Evolutionary conservation across 345 rosid species (phyloP), one percentile per base, ranked within the genome.

Genomic region (Brassica nigra): DNA sequence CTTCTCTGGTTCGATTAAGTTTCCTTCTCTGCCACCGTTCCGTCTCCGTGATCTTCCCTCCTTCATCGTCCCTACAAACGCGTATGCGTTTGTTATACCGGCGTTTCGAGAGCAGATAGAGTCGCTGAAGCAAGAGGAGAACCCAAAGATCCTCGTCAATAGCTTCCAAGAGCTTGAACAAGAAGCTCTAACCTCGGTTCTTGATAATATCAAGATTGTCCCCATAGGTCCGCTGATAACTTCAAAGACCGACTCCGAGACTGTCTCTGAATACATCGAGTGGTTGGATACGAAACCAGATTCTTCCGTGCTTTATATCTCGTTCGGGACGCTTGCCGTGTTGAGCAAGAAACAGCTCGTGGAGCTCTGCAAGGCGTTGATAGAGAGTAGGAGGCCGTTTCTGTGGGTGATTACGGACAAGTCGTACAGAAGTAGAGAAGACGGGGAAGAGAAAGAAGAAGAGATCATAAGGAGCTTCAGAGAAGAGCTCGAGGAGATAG

Each of bases 211-310:
- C 57, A 75, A 83, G 5, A 3, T 89, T 75, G 0, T 82, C 2
- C 89, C 83, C 0, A 33, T 90, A 2, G 92, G 95, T 16, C 97
- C 93, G 0, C 62, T 92, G 66, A 27, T 90, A 28, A 90, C 89
- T 6, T 82, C 80, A 2, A 83, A 27, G 76, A 78, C 62, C 2
- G 70, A 65, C 18, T 65, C 77, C 0, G 33, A 85, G 2, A 86
- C 75, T 8, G 11, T 42, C 1, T 14, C 15, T 71, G 64, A 71
- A 2, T 85, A 85, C 75, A 8, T 16, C 0, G 75, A 79, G 64
- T 92, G 89, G 90, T 68, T 90, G 20, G 65, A 84, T 76, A 81
- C 86, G 0, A 83, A 84, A 58, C 28, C 76, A 1, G 73, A 84
- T 28, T 76, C 85, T 0, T 91, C 94, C 1, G 89, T 89, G 4